Base-by-base conservation (phyloP, 2,329 filamentous ascomycete species). In the Hypoxylon sp. region DNA sequence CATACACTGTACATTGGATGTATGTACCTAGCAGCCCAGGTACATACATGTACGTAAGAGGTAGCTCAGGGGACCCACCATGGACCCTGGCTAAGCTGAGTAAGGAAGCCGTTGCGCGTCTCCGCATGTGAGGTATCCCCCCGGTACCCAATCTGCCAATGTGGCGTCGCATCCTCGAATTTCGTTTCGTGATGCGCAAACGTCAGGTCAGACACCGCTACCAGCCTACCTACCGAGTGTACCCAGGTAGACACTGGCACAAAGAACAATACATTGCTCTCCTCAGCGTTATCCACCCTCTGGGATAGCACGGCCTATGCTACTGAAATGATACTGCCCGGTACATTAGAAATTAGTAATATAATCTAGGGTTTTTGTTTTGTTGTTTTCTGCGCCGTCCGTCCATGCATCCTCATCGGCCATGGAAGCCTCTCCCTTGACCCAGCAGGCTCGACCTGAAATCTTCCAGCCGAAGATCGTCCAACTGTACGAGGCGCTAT, bases 391-490 rank as follows among this genome's bases (percentile, higher is more conserved):
- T 50, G 54, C 15, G 51, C 17, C 21, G 19, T 62, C 51, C 53
- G 44, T 63, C 55, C 62, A 71, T 68, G 64, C 68, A 59, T 67
- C 62, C 46, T 65, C 50, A 24, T 44, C 62, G 62, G 71, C 58
- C 51, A 97, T 97, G 93, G 93, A 97, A 84, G 87, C 90, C 75
- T 98, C 95, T 79, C 96, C 96, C 71, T 88, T 99, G 78, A 97
- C 94, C 63, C 94, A 97, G 82, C 94, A 98, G 86, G 89, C 89
- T 81, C 89, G 93, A 76, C 96, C 95, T 60, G 92, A 97, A 80
- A 89, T 91, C 44, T 98, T 99, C 79, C 92, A 97, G 81, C 95
- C 93, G 60, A 99, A 99, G 84, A 93, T 99, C 73, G 92, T 97
- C 67, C 87, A 92, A 79, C 89, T 98, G 56, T 99, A 99, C 81